Percentiles rank a stretch among this genome's conserved stretches.
Evolutionary conservation across 2,329 filamentous ascomycete species (phyloP).

Genomic region (Trichothecium roseum): DNA sequence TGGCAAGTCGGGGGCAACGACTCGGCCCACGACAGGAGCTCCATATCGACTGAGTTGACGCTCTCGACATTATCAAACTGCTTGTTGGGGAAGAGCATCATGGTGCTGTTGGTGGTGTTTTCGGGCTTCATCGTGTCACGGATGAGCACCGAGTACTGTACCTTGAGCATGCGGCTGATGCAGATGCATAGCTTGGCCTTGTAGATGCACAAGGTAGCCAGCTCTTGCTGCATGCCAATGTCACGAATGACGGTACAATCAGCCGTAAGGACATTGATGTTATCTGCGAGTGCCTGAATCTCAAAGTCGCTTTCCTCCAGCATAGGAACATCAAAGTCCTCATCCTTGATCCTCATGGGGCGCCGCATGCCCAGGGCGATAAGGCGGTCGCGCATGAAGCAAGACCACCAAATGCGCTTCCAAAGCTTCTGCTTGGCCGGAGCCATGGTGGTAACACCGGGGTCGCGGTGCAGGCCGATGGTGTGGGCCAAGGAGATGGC

Average conservation of each 20-base stretch:
- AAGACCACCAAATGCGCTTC: constrained; percentile 98
- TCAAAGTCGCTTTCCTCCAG: constrained; percentile 78
- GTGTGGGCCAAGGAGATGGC: constrained; percentile 88
- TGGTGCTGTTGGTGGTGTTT: constrained; percentile 62
- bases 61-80: constrained; percentile 70
- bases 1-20: constrained; percentile 61
- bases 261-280: constrained; percentile 55
- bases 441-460: constrained; percentile 65
- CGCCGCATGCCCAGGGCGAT: constrained; percentile 90
- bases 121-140: constrained; percentile 73
- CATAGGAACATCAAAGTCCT: constrained; percentile 92
- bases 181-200: constrained; percentile 84
- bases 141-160: constrained; percentile 86
- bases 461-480: constrained; percentile 84
- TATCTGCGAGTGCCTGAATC: constrained; percentile 55
- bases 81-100: constrained; percentile 90
- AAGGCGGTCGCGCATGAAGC: constrained; percentile 87
- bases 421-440: constrained; percentile 67
- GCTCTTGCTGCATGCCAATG: constrained; percentile 59
- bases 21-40: constrained; percentile 68
- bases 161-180: constrained; percentile 79
- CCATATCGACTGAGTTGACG: constrained; percentile 67
- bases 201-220: constrained; percentile 83
- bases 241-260: constrained; percentile 65
- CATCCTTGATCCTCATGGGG: constrained; percentile 83